phyloP scores from a whole-genome alignment of 257 asterid species.

The Scutellaria galericulata region DNA sequence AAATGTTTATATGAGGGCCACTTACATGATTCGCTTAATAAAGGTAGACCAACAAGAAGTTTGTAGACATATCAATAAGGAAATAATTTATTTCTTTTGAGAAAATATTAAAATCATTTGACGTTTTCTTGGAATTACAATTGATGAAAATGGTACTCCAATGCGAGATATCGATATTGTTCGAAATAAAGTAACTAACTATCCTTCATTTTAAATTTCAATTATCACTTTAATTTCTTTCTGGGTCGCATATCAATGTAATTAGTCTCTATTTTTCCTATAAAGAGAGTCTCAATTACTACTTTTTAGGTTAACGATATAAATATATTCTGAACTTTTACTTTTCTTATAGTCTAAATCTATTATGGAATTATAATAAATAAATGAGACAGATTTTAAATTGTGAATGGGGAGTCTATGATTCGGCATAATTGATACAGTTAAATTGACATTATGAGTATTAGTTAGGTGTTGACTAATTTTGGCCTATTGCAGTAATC shows the following conservation, averaged over 20 bases:
- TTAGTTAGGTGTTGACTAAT: constrained; percentile 37
- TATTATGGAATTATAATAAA: neutral
- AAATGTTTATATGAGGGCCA: constrained; percentile 14
- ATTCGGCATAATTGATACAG: constrained; percentile 35
- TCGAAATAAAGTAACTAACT: no score
- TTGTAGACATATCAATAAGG: neutral
- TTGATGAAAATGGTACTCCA: no score
- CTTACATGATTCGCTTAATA: constrained; percentile 1
- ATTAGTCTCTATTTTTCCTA: neutral
- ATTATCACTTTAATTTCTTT: neutral
- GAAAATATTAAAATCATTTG: neutral
- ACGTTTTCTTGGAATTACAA: neutral
- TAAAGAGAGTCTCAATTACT: neutral
- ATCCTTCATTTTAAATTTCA: neutral
- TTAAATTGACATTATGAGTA: constrained; percentile 33
- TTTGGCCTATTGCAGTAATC: constrained; percentile 18
- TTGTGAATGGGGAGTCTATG: constrained; percentile 31
- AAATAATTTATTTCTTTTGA: neutral
- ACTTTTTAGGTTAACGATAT: neutral
- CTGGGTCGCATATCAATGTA: neutral
- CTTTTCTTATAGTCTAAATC: neutral
- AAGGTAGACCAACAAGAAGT: neutral
- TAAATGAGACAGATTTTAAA: constrained; percentile 10
- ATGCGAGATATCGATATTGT: no score
- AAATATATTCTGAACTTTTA: neutral